Base-by-base conservation (phyloP, 1,139 yeast species). In the Candida pseudocylindracea region DNA sequence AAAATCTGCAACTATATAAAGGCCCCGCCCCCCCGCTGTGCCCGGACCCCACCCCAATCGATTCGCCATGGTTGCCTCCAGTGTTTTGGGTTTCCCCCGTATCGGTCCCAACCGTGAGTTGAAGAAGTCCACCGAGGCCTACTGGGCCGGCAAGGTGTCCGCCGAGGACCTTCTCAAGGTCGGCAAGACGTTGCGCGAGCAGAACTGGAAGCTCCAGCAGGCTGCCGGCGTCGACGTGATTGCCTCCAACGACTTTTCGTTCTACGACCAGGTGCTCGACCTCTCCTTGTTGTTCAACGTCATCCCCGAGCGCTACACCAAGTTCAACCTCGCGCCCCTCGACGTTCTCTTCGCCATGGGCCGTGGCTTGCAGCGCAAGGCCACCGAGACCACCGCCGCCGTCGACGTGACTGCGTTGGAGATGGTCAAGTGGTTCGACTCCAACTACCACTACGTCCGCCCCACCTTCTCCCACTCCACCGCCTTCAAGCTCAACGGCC, bases 371-470 rank as follows among this genome's bases (percentile, higher is more conserved):
- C 98, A 91, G 69, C 80, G 91, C 64, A 74, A 78, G 61, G 93
- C 93, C 45, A 78, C 91, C 44, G 94, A 78, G 46, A 55, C 85
- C 45, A 56, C 72, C 40, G 68, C 76, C 45, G 93, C 93, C 45
- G 94, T 88, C 46, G 98, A 91, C 60, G 98, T 88, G 40, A 88
- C 96, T 43, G 98, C 98, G 48, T 71, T 81, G 59, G 98, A 88
- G 72, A 88, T 88, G 98, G 98, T 88, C 49, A 88, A 88, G 69
- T 88, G 98, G 98, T 88, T 88, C 48, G 98, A 88, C 62, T 79
- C 96, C 42, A 88, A 88, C 80, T 88, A 88, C 79, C 98, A 88
- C 63, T 91, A 88, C 58, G 96, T 88, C 51, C 81, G 98, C 71
- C 98, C 98, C 60, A 91, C 98, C 46, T 81, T 88, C 65, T 80